Conservation (phyloP, 2,329 filamentous ascomycete species). For the Talaromyces funiculosus region DNA sequence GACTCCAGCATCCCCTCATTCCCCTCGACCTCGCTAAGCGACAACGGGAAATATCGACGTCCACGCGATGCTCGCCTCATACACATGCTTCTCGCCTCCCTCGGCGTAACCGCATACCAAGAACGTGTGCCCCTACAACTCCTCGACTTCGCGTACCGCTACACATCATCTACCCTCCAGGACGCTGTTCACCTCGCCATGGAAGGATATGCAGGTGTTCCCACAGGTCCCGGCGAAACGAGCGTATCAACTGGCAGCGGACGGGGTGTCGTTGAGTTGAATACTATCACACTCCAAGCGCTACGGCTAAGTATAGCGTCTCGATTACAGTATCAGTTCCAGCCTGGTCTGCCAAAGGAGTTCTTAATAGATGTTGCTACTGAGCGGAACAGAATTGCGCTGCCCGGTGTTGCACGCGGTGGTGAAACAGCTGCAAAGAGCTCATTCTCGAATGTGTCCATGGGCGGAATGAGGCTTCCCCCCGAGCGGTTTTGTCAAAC, state of each 20-base stretch:
- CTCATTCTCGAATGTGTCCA: conserved; percentile 30
- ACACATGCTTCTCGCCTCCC: conserved; percentile 46
- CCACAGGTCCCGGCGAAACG: conserved; percentile 21
- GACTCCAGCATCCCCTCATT: conserved; percentile 30
- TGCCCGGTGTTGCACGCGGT: conserved; percentile 51
- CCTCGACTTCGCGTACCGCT: conserved; percentile 50
- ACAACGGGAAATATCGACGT: conserved; percentile 42
- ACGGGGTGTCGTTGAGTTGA: conserved; percentile 40
- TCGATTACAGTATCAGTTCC: conserved; percentile 56
- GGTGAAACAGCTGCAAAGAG: conserved; percentile 28
- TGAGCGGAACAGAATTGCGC: conserved; percentile 49
- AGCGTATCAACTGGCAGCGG: conserved; percentile 27
- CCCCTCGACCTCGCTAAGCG: conserved; percentile 41
- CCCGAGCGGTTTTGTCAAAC: conserved; percentile 58
- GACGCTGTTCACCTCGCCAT: conserved; percentile 49
- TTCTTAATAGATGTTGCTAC: conserved; percentile 54
- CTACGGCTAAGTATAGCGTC: conserved; percentile 57
- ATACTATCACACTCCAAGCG: conserved; percentile 51
- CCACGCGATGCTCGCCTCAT: conserved; percentile 48
- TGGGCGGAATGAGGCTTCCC: conserved; percentile 54
- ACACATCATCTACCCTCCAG: conserved; percentile 48
- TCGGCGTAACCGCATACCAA: conserved; percentile 47
- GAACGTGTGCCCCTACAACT: conserved; percentile 49
- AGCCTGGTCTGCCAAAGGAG: conserved; percentile 55
- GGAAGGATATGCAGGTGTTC: conserved; percentile 45